Conservation (phyloP, 2,329 filamentous ascomycete species). For the Diplodia corticola region DNA sequence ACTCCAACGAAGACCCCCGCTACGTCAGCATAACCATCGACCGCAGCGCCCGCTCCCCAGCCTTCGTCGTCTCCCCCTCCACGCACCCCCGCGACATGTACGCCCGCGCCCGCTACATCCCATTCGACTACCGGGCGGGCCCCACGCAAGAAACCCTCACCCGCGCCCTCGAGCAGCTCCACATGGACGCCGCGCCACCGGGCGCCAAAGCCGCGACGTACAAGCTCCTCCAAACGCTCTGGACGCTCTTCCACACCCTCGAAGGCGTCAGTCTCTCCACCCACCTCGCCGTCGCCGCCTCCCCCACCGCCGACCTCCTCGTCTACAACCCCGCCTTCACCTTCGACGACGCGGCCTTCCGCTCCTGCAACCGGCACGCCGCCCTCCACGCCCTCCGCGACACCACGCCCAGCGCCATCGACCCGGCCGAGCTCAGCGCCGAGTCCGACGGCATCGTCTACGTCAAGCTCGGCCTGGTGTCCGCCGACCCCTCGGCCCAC, state of each 20-base stretch:
- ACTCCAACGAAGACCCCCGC: constrained; percentile 44
- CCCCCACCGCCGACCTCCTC: constrained; percentile 45
- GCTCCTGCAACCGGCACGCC: constrained; percentile 61
- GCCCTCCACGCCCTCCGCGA: constrained; percentile 62
- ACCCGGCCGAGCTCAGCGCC: constrained; percentile 60
- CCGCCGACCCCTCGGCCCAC: constrained; percentile 41
- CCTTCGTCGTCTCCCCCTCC: constrained; percentile 61
- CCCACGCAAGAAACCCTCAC: constrained; percentile 43
- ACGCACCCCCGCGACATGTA: constrained; percentile 45
- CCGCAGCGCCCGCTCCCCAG: constrained; percentile 61
- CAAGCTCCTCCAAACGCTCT: constrained; percentile 55
- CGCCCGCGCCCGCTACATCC: constrained; percentile 54
- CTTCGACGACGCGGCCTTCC: constrained; percentile 70
- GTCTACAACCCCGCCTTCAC: constrained; percentile 59
- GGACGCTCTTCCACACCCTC: constrained; percentile 61
- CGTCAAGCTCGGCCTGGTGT: constrained; percentile 54
- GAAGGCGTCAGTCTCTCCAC: constrained; percentile 65
- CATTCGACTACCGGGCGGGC: constrained; percentile 60
- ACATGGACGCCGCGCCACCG: constrained; percentile 50
- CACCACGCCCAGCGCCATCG: constrained; percentile 45
- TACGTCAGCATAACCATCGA: constrained; percentile 67
- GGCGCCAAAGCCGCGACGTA: constrained; percentile 49
- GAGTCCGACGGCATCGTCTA: constrained; percentile 77
- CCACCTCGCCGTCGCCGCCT: constrained; percentile 45
- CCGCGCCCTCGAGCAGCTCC: constrained; percentile 52